Evolutionary conservation across 2,329 filamentous ascomycete species (phyloP), one percentile per base, ranked within the genome.

Genomic region (Aspergillus clavatus): DNA sequence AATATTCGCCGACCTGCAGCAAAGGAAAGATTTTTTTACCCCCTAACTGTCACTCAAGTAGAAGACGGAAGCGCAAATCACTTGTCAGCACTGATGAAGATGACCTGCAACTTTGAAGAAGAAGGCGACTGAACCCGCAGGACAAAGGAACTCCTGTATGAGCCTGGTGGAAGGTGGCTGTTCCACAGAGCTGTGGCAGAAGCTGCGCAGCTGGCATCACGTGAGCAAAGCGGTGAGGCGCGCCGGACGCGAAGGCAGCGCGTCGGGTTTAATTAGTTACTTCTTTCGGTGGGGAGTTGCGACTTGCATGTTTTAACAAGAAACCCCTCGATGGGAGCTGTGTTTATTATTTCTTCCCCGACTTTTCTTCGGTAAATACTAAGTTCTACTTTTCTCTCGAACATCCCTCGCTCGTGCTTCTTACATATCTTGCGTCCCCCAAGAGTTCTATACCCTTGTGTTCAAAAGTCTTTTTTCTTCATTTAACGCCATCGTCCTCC

Each of bases 191-290:
- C 35, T 43, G 45, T 23, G 42, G 47, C 54, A 53, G 55, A 60
- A 57, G 54, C 52, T 60, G 57, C n/a, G n/a, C 57, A 54, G 49
- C 43, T 49, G 28, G 42, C 47, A 8, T 50, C 63, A 67, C 63
- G 61, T 67, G 61, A 56, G 7, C 1, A 28, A 54, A 58, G 59
- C 61, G 61, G 63, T 64, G 55, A 35, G 53, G 51, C 54, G 54
- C 57, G 61, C 57, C 48, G 55, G 57, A 47, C 47, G 49, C 54
- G 51, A 50, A 51, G 59, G 61, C 60, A 59, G 58, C 47, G 46
- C 53, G 53, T 56, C 48, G 54, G 29, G 16, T 24, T 24, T 35
- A 35, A 35, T 35, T 45, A 50, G 48, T 55, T 50, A 47, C 40
- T 38, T 48, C 38, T 42, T 45, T 45, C 43, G 43, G 38, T 40